Conservation (phyloP, 2,329 filamentous ascomycete species). For the Diaporthe sp. region DNA sequence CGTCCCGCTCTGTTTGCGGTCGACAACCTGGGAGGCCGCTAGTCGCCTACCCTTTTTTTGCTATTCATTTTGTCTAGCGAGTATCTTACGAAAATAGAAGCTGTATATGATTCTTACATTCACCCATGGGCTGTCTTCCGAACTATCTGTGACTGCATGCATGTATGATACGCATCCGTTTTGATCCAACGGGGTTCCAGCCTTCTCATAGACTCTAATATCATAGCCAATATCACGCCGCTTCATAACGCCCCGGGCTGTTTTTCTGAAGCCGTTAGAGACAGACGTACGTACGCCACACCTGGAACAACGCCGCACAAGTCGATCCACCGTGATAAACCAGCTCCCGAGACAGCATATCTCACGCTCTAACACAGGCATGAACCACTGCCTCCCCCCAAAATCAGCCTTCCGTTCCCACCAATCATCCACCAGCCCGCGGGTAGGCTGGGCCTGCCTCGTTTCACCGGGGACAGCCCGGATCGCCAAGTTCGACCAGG, state of each 20-base stretch:
- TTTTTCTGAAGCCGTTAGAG: neutral
- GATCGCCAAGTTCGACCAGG: constrained; percentile 15
- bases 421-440: neutral
- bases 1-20: constrained; percentile 32
- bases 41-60: neutral
- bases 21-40: constrained; percentile 12
- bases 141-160: neutral
- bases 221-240: neutral
- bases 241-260: neutral
- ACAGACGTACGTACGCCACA: neutral
- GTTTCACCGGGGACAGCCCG: constrained; percentile 16
- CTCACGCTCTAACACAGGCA: neutral
- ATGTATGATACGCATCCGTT: neutral
- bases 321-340: neutral
- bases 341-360: neutral
- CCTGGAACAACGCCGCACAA: neutral
- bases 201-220: neutral
- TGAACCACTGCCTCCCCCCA: constrained; percentile 6
- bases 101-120: constrained; percentile 23
- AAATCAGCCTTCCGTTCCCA: constrained; percentile 18
- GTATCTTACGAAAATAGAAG: constrained; percentile 33
- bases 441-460: constrained; percentile 6
- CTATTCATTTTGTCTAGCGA: constrained; percentile 31
- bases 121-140: neutral
- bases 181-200: neutral